Evolutionary conservation across 371 early-diverging fungal genomes (phyloP).

Genomic region (Catenaria anguillulae): DNA sequence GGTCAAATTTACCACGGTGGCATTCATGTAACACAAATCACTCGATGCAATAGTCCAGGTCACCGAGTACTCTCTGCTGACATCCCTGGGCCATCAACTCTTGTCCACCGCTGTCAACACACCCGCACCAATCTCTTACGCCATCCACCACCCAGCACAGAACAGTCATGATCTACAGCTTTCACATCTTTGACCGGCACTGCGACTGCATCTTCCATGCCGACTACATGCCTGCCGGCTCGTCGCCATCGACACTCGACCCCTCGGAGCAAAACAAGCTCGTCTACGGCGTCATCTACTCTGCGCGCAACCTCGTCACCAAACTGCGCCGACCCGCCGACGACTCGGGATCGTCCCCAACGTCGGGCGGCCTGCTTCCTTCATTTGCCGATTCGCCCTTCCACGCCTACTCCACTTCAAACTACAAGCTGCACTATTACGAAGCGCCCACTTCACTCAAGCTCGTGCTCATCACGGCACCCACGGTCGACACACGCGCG

Average conservation of each 20-base stretch:
- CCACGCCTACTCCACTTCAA: slow-evolving; percentile 59
- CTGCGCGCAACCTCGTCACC: slow-evolving; percentile 68
- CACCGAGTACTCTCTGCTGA: too few relatives aligned
- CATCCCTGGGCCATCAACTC: too few relatives aligned
- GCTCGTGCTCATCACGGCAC: slow-evolving; percentile 73
- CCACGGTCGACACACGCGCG: slow-evolving; percentile 31
- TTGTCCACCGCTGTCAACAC: too few relatives aligned
- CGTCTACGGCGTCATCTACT: slow-evolving; percentile 80
- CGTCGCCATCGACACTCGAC: slow-evolving; percentile 45
- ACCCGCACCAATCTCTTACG: too few relatives aligned
- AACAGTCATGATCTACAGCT: slow-evolving; percentile 50
- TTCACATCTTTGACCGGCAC: slow-evolving; percentile 86
- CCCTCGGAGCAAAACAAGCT: slow-evolving; percentile 81
- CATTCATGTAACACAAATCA: too few relatives aligned
- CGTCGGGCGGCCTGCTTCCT: too few relatives aligned
- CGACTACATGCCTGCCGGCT: slow-evolving; percentile 41
- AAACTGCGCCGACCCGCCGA: too few relatives aligned
- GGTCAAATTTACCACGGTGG: too few relatives aligned
- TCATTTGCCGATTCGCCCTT: slow-evolving; percentile 27
- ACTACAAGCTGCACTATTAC: slow-evolving; percentile 77
- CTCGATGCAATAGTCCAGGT: too few relatives aligned
- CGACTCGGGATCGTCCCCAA: too few relatives aligned
- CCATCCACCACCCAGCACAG: too few relatives aligned
- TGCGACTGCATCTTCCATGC: slow-evolving; percentile 75
- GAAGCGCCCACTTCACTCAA: slow-evolving; percentile 73